phyloP scores from a whole-genome alignment of 306 rosid species.

The Dryas alaskensis region DNA sequence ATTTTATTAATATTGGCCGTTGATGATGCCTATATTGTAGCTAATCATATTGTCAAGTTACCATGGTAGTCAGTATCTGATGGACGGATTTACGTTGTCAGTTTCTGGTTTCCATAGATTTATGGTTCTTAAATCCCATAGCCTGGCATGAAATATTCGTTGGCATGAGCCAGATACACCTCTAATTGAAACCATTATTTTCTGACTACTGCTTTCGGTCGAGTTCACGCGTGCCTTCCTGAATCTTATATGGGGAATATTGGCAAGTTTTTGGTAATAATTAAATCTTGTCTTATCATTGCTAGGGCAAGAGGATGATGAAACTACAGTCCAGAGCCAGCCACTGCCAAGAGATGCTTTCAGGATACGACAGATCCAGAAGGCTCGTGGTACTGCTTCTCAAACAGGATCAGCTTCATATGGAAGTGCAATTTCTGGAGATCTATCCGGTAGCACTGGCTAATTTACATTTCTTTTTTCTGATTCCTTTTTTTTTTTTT shows the following conservation, averaged over 20 bases:
- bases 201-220: neutral
- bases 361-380: conserved; percentile 79
- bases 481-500: neutral
- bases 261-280: neutral
- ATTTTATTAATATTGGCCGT: neutral
- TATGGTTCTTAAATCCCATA: neutral
- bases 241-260: neutral
- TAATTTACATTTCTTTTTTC: conserved; percentile 19
- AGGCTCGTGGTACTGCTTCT: conserved; percentile 71
- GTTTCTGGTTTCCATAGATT: neutral
- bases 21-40: neutral
- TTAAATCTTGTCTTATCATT: neutral
- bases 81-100: neutral
- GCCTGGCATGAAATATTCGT: neutral
- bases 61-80: neutral
- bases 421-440: conserved; percentile 93
- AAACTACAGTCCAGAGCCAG: conserved; percentile 77
- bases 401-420: conserved; percentile 90
- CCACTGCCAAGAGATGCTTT: conserved; percentile 86
- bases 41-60: neutral
- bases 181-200: neutral
- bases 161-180: neutral
- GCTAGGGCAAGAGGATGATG: conserved; percentile 82
- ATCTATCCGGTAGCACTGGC: conserved; percentile 87
- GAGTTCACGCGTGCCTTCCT: neutral